These are phyloP conservation scores for Talaromyces stipitatus DNA, from an alignment of 495 filamentous ascomycete species.

Conservation along the genomic window DNA sequence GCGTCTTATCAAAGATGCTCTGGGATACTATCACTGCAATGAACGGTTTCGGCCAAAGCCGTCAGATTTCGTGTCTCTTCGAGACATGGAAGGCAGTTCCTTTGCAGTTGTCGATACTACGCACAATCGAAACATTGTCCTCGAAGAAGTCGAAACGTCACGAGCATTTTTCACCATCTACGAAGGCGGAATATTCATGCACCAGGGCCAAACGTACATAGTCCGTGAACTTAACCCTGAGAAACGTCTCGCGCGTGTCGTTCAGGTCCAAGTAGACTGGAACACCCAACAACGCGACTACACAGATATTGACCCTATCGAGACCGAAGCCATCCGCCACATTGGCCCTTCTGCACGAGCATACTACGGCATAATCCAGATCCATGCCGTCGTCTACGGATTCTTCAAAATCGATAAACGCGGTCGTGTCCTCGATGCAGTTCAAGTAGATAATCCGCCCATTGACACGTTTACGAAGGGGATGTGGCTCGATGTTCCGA, in stretches of 20 bases:
- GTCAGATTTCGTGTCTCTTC: slow-evolving; percentile 75
- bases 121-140: slow-evolving; percentile 68
- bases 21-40: slow-evolving; percentile 85
- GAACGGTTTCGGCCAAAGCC: slow-evolving; percentile 82
- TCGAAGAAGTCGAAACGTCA: slow-evolving; percentile 94
- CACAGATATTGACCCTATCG: slow-evolving; percentile 89
- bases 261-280: slow-evolving; percentile 89
- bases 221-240: slow-evolving; percentile 83
- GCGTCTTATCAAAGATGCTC: slow-evolving; percentile 61
- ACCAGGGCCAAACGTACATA: slow-evolving; percentile 87
- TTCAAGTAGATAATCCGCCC: slow-evolving; percentile 88
- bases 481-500: slow-evolving; percentile 94
- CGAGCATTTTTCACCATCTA: slow-evolving; percentile 94
- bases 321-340: slow-evolving; percentile 72
- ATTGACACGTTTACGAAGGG: slow-evolving; percentile 78
- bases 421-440: slow-evolving; percentile 80
- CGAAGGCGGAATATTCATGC: slow-evolving; percentile 95
- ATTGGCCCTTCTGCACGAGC: slow-evolving; percentile 55
- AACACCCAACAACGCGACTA: slow-evolving; percentile 88
- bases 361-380: slow-evolving; percentile 77
- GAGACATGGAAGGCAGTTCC: slow-evolving; percentile 86
- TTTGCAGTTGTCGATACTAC: slow-evolving; percentile 91
- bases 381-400: slow-evolving; percentile 81
- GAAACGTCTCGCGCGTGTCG: slow-evolving; percentile 63
- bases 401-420: slow-evolving; percentile 91